These are phyloP conservation scores for Medicago truncatula DNA, from an alignment of 306 rosid species.

Conservation along the genomic window MtrunA17r5.0-ANR NC_053045.1:55095001-55095500, in stretches of 20 bases:
- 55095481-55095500: too few relatives aligned
- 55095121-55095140: slow-evolving; percentile 9
- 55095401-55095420: not conserved
- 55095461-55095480: not conserved
- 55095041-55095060: slow-evolving; percentile 65
- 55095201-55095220: not conserved
- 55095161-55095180: not conserved
- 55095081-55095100: slow-evolving; percentile 29
- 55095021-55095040: slow-evolving; percentile 56
- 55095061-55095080: slow-evolving; percentile 11
- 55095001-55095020: slow-evolving; percentile 40
- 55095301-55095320: not conserved
- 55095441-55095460: not conserved
- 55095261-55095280: slow-evolving; percentile 21
- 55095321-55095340: not conserved
- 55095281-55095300: not conserved
- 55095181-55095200: not conserved
- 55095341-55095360: not conserved
- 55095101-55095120: slow-evolving; percentile 3
- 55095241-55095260: not conserved
- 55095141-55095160: not conserved
- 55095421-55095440: not conserved
- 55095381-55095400: not conserved
- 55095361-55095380: not conserved
- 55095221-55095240: not conserved